A percentile compares a stretch with the other conserved stretches of the same genome.
Conservation (phyloP, 78 protist species). For the Chrysochromulina tobinii region DNA sequence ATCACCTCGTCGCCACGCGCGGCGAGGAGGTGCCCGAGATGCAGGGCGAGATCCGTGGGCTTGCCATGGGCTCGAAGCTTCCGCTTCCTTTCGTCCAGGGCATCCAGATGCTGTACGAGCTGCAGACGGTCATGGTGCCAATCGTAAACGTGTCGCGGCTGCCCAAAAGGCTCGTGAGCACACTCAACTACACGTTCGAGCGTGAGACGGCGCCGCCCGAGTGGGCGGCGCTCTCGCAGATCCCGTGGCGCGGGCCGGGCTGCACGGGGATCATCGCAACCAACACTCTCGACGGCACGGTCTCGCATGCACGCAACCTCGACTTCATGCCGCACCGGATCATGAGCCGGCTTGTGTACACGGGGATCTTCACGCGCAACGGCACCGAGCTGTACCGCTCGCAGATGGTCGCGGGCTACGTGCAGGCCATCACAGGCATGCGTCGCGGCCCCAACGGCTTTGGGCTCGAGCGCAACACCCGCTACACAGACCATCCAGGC, state of each 20-base stretch:
- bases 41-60: background rate
- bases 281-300: background rate
- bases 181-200: background rate
- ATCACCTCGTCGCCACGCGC: background rate
- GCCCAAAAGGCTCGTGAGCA: background rate
- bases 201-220: background rate
- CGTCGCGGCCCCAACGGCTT: background rate
- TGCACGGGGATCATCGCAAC: slow-evolving; percentile 33
- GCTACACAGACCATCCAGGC: background rate
- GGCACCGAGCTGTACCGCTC: slow-evolving; percentile 20
- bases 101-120: slow-evolving; percentile 19
- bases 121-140: slow-evolving; percentile 17
- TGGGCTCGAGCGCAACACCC: slow-evolving; percentile 12
- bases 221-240: background rate
- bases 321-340: background rate
- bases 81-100: background rate
- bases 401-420: slow-evolving; percentile 10
- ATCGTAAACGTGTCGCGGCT: background rate
- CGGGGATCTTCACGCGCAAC: background rate
- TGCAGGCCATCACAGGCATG: background rate
- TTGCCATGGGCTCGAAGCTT: background rate
- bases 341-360: background rate
- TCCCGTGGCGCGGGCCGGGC: slow-evolving; percentile 5
- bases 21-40: background rate
- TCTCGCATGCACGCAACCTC: slow-evolving; percentile 12